These are phyloP conservation scores for Fusarium sp. DNA, from an alignment of 2,329 filamentous ascomycete genomes.

Conservation along the genomic window DNA sequence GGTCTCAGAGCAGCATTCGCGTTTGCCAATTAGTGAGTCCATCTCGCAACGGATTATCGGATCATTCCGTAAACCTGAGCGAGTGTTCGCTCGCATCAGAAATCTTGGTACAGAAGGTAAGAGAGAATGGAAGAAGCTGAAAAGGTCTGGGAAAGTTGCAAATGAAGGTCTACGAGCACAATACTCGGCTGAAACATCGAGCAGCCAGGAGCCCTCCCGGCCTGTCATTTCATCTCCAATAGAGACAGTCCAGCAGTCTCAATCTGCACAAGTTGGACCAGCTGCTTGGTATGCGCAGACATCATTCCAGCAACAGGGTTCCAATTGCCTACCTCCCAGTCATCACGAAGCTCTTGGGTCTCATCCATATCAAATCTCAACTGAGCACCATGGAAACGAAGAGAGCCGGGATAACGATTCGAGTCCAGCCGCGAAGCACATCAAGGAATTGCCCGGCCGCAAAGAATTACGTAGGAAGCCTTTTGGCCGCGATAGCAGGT, in stretches of 20 bases:
- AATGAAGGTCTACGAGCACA: not conserved
- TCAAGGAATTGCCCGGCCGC: not conserved
- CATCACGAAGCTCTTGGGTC: slow-evolving; percentile 8
- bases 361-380: not conserved
- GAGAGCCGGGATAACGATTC: not conserved
- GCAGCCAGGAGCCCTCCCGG: not conserved
- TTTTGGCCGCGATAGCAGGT: not conserved
- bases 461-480: not conserved
- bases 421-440: not conserved
- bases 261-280: not conserved
- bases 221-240: slow-evolving; percentile 4
- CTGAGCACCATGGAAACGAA: too few relatives aligned
- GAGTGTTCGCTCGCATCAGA: slow-evolving; percentile 8
- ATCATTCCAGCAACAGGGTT: not conserved
- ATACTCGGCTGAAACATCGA: not conserved
- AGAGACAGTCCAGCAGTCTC: not conserved
- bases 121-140: not conserved
- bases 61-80: not conserved
- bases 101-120: not conserved
- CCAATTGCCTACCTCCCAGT: not conserved
- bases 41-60: not conserved
- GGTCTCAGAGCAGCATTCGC: not conserved
- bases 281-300: not conserved
- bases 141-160: not conserved
- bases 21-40: not conserved